Base-by-base conservation (phyloP, 495 filamentous ascomycete species). In the Xylaria telfairii region DNA sequence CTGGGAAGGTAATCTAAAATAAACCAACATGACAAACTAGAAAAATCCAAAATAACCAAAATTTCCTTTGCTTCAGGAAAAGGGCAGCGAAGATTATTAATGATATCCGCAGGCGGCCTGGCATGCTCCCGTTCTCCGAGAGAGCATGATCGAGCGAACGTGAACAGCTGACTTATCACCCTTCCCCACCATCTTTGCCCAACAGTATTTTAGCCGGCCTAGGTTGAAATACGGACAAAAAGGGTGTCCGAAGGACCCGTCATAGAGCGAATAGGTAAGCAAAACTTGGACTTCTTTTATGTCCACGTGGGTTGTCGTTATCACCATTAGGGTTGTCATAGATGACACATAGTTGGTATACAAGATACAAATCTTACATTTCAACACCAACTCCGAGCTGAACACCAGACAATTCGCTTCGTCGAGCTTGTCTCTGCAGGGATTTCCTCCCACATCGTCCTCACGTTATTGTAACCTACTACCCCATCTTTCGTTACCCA, bases 351-450 rank as follows among this genome's bases (percentile, higher is more conserved):
- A 46, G 41, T 2, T 19, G 60, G 61, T 64, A 64, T 64, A 64
- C 41, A 64, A 30, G 26, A 64, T 46, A 47, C 19, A 30, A 28
- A 64, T 41, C 15, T 42, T 49, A 37, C 47, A 39, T 56, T 26
- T 19, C n/a, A 56, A 53, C 24, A 56, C 34, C 7, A 21, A 15
- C 32, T 54, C 49, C 49, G n/a, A 34, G n/a, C 21, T 28, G 19
- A 34, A 67, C 32, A 54, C 64, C 47, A 54, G 21, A 56, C 64
- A 54, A 44, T 28, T 34, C 51, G 32, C 30, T 65, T 46, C 46
- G 15, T 51, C 19, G 1, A 53, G 19, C 28, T 51, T 39, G 19
- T 65, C 24, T 24, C 32, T 26, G 28, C 26, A 13, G 10, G 17
- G 63, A 15, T 46, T 51, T 46, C 13, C 8, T 15, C 7, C 46